Conservation (phyloP, 306 rosid genomes). For the Medicago truncatula region MtrunA17r5.0-ANR NC_053045.1:55931501-55932000, state of each 20-base stretch:
- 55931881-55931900: conserved; percentile 46
- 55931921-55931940: neutral
- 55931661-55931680: too few relatives aligned
- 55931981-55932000: neutral
- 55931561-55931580: too few relatives aligned
- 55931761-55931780: neutral
- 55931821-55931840: conserved; percentile 18
- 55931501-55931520: neutral
- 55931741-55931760: neutral
- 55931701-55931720: too few relatives aligned
- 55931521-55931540: neutral
- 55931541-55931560: too few relatives aligned
- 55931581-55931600: too few relatives aligned
- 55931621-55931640: too few relatives aligned
- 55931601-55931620: too few relatives aligned
- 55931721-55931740: too few relatives aligned
- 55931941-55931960: conserved; percentile 11
- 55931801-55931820: neutral
- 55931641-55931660: too few relatives aligned
- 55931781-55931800: neutral
- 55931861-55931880: conserved; percentile 32
- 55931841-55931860: neutral
- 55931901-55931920: neutral
- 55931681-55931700: too few relatives aligned
- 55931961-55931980: neutral